Conservation (phyloP, 208 protist genomes). For the Borovskyia barvae region DNA sequence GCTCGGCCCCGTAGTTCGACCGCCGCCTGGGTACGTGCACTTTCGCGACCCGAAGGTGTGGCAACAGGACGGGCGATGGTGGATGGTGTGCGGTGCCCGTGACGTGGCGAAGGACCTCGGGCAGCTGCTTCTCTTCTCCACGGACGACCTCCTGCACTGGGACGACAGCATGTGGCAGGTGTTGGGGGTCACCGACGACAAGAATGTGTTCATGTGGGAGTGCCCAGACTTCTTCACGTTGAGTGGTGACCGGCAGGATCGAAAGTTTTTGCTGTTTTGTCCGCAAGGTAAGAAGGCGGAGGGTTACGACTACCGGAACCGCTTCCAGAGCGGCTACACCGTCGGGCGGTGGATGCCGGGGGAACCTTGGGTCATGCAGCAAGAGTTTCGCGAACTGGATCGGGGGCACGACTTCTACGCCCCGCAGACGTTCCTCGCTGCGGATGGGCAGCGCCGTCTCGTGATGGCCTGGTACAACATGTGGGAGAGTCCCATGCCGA, state of each 20-base stretch:
- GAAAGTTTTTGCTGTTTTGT: conserved; percentile 26
- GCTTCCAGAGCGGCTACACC: conserved; percentile 29
- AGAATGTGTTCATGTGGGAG: conserved; percentile 55
- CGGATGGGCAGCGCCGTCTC: conserved; percentile 30
- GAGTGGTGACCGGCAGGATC: background rate
- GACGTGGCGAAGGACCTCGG: conserved; percentile 28
- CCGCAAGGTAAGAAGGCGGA: conserved; percentile 25
- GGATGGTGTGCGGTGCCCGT: conserved; percentile 37
- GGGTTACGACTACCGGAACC: conserved; percentile 29
- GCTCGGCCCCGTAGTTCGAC: conserved; percentile 20
- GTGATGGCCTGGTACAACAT: conserved; percentile 35
- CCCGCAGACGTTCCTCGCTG: conserved; percentile 31
- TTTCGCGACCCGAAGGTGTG: conserved; percentile 47
- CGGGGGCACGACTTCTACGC: conserved; percentile 44
- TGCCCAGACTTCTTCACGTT: conserved; percentile 36
- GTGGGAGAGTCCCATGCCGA: conserved; percentile 43
- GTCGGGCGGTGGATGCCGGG: conserved; percentile 21
- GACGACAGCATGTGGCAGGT: conserved; percentile 26
- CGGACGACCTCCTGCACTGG: conserved; percentile 20
- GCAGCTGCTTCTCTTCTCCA: conserved; percentile 32
- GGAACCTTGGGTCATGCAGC: conserved; percentile 8
- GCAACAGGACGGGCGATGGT: conserved; percentile 31
- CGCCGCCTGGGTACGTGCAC: conserved; percentile 33
- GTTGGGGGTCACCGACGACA: conserved; percentile 19
- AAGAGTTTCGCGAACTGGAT: conserved; percentile 34